Conservation (phyloP, 2,329 filamentous ascomycete genomes). For the Aspergillus brunneoviolaceus region DNA sequence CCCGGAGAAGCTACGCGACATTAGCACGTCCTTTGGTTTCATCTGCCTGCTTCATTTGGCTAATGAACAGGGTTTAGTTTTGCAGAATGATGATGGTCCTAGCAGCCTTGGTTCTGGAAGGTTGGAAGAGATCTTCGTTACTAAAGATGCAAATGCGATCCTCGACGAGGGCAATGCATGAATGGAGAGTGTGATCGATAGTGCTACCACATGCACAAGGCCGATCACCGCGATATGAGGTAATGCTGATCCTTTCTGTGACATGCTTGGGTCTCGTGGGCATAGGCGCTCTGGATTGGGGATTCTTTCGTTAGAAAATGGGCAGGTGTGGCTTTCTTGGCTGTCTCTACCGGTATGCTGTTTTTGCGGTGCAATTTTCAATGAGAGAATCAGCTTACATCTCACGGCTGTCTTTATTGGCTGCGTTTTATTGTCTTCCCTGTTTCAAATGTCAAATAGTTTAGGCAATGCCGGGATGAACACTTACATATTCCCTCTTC, state of each 20-base stretch:
- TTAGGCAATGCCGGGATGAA: not conserved
- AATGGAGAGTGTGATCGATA: slow-evolving; percentile 6
- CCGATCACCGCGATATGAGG: slow-evolving; percentile 12
- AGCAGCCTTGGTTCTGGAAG: slow-evolving; percentile 29
- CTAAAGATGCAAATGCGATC: slow-evolving; percentile 40
- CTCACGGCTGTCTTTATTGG: not conserved
- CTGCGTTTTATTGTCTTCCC: not conserved
- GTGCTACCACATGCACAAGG: not conserved
- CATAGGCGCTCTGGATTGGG: slow-evolving; percentile 11
- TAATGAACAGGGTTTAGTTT: slow-evolving; percentile 85
- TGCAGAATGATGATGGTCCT: slow-evolving; percentile 59
- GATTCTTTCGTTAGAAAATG: slow-evolving; percentile 5
- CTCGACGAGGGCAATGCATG: slow-evolving; percentile 36
- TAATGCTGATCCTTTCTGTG: not conserved
- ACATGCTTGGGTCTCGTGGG: slow-evolving; percentile 3
- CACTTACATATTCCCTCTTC: not conserved
- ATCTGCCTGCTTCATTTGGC: slow-evolving; percentile 88
- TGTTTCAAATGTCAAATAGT: not conserved
- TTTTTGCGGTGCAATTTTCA: not conserved
- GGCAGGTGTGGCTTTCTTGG: not conserved
- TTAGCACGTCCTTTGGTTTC: slow-evolving; percentile 90
- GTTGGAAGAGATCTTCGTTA: slow-evolving; percentile 48
- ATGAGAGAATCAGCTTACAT: not conserved
- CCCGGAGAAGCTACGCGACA: slow-evolving; percentile 82
- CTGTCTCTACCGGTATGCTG: too few species aligned